Evolutionary conservation across 2,329 filamentous ascomycete genomes (phyloP).

Genomic region (Monilinia laxa): DNA sequence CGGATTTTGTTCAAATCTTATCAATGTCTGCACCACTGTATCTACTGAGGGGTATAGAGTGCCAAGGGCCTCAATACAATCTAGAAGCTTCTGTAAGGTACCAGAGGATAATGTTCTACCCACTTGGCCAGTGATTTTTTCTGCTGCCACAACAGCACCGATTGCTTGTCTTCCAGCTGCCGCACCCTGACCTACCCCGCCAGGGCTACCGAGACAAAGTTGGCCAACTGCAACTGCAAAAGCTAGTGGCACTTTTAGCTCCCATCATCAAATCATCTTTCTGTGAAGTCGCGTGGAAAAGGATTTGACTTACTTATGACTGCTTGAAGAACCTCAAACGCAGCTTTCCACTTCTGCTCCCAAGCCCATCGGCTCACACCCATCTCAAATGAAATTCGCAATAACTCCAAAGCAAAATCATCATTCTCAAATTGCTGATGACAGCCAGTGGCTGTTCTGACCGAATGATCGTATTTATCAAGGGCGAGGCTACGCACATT

Average conservation of each 20-base stretch:
- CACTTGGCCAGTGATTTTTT: not conserved
- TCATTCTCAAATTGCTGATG: constrained; percentile 12
- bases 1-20: not conserved
- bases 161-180: constrained; percentile 15
- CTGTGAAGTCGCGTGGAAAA: not conserved
- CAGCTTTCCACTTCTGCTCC: constrained; percentile 9
- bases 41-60: constrained; percentile 7
- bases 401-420: not conserved
- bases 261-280: not conserved
- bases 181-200: not conserved
- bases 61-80: constrained; percentile 13
- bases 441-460: constrained; percentile 10
- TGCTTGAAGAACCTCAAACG: constrained; percentile 5
- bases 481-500: constrained; percentile 5
- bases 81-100: constrained; percentile 10
- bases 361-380: not conserved
- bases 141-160: constrained; percentile 8
- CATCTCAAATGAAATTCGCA: not conserved
- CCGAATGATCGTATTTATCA: constrained; percentile 7
- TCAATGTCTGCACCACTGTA: constrained; percentile 3
- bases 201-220: constrained; percentile 11
- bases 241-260: not conserved
- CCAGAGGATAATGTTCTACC: constrained; percentile 11
- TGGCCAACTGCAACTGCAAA: constrained; percentile 16
- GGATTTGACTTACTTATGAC: not conserved